phyloP scores from a whole-genome alignment of 148 eudicot species.

The Bassia scoparia region DNA sequence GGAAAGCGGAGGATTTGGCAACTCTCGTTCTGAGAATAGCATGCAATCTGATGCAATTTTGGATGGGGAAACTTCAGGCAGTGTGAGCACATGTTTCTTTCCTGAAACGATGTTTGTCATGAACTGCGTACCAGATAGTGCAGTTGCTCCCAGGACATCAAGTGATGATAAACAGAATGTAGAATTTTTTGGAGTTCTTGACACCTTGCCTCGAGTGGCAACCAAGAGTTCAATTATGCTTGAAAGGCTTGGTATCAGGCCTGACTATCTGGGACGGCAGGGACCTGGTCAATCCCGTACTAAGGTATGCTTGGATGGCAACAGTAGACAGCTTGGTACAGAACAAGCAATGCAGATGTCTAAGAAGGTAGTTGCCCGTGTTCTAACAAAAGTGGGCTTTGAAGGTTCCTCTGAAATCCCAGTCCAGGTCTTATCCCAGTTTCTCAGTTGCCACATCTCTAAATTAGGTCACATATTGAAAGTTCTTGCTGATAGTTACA shows the following conservation, averaged over 20 bases:
- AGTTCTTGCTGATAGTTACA: slow-evolving; percentile 82
- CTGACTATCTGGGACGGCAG: slow-evolving; percentile 77
- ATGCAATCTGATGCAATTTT: slow-evolving; percentile 38
- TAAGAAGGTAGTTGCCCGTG: slow-evolving; percentile 63
- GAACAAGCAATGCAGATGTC: slow-evolving; percentile 76
- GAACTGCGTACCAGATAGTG: slow-evolving; percentile 87
- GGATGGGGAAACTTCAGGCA: slow-evolving; percentile 32
- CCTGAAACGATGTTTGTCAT: slow-evolving; percentile 85
- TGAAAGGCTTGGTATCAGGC: slow-evolving; percentile 90
- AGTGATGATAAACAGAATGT: slow-evolving; percentile 40
- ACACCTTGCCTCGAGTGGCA: slow-evolving; percentile 66
- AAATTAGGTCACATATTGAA: slow-evolving; percentile 75
- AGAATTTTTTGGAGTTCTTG: slow-evolving; percentile 75
- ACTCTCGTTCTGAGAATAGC: slow-evolving; percentile 38
- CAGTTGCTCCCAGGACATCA: slow-evolving; percentile 41
- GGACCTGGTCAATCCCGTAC: slow-evolving; percentile 50
- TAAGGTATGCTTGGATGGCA: slow-evolving; percentile 47
- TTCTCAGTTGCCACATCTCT: slow-evolving; percentile 67
- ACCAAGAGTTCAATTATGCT: slow-evolving; percentile 89
- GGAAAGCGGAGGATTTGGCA: slow-evolving; percentile 41
- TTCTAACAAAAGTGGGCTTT: slow-evolving; percentile 58
- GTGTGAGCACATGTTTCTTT: slow-evolving; percentile 53
- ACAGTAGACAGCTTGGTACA: slow-evolving; percentile 48
- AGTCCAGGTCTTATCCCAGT: slow-evolving; percentile 68
- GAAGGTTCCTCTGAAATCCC: slow-evolving; percentile 73